Evolutionary conservation across 768 basidiomycete genomes (phyloP), one percentile per base, ranked within the genome.

Genomic region (Infundibulicybe gibba): DNA sequence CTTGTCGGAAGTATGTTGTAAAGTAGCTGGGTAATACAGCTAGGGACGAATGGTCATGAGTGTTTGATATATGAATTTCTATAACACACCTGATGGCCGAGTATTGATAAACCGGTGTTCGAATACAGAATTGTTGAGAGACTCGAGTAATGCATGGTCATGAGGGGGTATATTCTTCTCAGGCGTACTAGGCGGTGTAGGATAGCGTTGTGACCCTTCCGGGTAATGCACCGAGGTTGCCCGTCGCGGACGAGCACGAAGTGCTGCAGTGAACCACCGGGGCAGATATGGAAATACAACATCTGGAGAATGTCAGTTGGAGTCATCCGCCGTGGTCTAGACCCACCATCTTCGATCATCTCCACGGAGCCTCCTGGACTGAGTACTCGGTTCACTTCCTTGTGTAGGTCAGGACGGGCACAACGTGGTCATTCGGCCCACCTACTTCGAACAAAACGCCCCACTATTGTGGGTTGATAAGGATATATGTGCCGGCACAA

Each of bases 321-420:
- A 25, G 4, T 13, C 20, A 32, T 19, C 33, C 32, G 34, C 15
- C 15, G n/a, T 8, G 14, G 14, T 21, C 32, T 35, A 17, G 34
- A 41, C 72, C 45, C 53, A 84, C 88, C 88, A 60, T 88, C 82
- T 65, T 90, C 87, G 25, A 83, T 66, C 13, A 87, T 71, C 58
- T 90, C 87, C 14, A 88, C 73, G 15, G 80, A 73, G 20, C 87
- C 88, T 33, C 81, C 84, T 10, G 83, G 84, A 49, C 76, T 70
- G 50, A 90, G 68, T 3, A 90, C 76, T 41, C 88, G 79, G 50
- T 77, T 78, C 20, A 90, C 71, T 69, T 90, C 88, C 87, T 90
- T 51, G 9, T 40, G 32, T 32, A 30, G 21, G 41, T 41, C 25
- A 49, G 37, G 49, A n/a, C 33, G 10, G 31, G 20, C 9, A 17